Conservation (phyloP, 192 early-diverging fungal species). For the Coemansia sp. region DNA sequence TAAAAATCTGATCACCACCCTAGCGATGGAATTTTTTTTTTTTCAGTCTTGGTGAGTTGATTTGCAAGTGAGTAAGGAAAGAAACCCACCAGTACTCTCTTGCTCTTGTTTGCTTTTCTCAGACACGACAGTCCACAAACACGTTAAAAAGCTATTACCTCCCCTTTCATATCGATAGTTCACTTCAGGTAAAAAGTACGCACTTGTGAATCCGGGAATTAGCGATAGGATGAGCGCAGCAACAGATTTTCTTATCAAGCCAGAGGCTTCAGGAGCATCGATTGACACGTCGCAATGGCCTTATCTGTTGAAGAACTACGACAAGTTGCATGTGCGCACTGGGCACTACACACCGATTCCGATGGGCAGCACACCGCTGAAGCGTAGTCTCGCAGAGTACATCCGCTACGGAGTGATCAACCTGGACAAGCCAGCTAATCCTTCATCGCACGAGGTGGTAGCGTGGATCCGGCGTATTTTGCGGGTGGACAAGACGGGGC, state of each 20-base stretch:
- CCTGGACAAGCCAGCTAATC: slow-evolving; percentile 99
- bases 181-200: no score
- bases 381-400: slow-evolving; percentile 88
- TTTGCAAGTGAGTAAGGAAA: no score
- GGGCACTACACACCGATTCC: slow-evolving; percentile 99
- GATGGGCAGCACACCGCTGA: slow-evolving; percentile 89
- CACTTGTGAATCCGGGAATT: no score
- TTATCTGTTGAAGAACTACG: slow-evolving; percentile 95
- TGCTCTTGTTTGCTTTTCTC: no score
- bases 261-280: slow-evolving; percentile 68
- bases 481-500: slow-evolving; percentile 96
- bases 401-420: slow-evolving; percentile 98
- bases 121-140: no score
- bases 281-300: slow-evolving; percentile 96
- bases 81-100: no score
- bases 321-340: slow-evolving; percentile 95
- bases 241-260: slow-evolving; percentile 73
- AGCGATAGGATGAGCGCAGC: slow-evolving; percentile 18
- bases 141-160: no score
- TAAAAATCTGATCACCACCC: neutral
- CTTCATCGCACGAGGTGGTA: slow-evolving; percentile 99
- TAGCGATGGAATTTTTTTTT: no score
- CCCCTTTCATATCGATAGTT: no score
- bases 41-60: no score
- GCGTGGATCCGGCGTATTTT: slow-evolving; percentile 99